Conservation (phyloP, 805 yeast species). For the Cyberlindnera euphorbiiphila region DNA sequence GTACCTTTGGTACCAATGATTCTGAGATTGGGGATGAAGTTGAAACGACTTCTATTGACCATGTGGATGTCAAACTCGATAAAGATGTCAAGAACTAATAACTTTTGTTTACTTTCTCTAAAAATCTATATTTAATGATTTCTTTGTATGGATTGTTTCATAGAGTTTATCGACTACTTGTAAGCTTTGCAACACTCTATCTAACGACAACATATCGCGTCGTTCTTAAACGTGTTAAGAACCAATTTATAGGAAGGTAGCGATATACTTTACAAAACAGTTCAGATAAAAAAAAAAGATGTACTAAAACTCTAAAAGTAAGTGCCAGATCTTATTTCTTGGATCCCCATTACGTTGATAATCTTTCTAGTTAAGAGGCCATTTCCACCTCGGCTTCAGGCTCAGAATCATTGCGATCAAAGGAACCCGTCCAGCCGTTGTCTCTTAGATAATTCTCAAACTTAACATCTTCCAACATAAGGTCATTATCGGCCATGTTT, state of each 20-base stretch:
- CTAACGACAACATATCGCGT: no score
- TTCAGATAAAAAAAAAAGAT: no score
- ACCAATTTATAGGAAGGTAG: no score
- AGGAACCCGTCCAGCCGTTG: conserved; percentile 52
- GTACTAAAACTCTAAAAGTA: no score
- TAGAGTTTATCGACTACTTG: no score
- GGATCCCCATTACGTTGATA: no score
- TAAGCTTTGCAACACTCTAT: no score
- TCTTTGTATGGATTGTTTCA: neutral
- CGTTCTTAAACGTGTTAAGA: no score
- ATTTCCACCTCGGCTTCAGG: conserved; percentile 11
- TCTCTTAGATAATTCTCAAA: conserved; percentile 56
- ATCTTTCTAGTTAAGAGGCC: no score
- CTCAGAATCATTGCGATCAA: conserved; percentile 32
- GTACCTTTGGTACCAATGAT: conserved; percentile 35
- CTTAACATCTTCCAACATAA: conserved; percentile 56
- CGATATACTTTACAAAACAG: no score
- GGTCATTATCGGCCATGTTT: conserved; percentile 65
- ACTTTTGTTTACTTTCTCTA: no score
- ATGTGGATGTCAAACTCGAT: conserved; percentile 2
- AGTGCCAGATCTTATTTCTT: no score
- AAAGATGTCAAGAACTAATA: conserved; percentile 12
- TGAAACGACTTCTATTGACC: conserved; percentile 7
- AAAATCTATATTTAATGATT: neutral
- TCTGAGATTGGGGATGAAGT: conserved; percentile 10